Evolutionary conservation across 345 rosid species (phyloP).

Genomic region (Citrus reticulata): DNA sequence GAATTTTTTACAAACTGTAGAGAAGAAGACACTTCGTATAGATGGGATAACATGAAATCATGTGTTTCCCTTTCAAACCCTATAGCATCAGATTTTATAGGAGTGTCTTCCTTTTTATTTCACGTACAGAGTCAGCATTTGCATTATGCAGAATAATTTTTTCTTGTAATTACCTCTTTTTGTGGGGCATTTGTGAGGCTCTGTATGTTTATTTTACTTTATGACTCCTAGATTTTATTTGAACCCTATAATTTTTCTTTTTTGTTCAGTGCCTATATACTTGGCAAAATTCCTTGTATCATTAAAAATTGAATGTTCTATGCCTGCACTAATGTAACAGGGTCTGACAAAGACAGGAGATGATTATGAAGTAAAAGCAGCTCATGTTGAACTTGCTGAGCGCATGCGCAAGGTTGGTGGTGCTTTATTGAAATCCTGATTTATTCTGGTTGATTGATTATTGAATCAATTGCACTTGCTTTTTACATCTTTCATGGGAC

Average conservation of each 20-base stretch:
- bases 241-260: background rate
- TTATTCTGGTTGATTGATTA: background rate
- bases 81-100: background rate
- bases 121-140: background rate
- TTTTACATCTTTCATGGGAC: background rate
- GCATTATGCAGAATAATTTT: slow-evolving; percentile 5
- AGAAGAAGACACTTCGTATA: background rate
- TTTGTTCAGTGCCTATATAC: background rate
- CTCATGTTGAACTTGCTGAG: slow-evolving; percentile 97
- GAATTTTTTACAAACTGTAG: background rate
- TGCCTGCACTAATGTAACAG: slow-evolving; percentile 39
- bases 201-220: background rate
- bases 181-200: background rate
- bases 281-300: background rate
- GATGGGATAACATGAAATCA: background rate
- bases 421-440: slow-evolving; percentile 6
- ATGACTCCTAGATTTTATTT: background rate
- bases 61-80: background rate
- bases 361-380: slow-evolving; percentile 92
- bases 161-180: background rate
- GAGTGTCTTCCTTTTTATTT: background rate
- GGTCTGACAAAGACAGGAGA: slow-evolving; percentile 95
- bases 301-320: background rate
- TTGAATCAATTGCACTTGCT: background rate
- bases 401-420: slow-evolving; percentile 93